phyloP scores from a whole-genome alignment of 805 yeast genomes.

The Clavispora carvajalis region DNA sequence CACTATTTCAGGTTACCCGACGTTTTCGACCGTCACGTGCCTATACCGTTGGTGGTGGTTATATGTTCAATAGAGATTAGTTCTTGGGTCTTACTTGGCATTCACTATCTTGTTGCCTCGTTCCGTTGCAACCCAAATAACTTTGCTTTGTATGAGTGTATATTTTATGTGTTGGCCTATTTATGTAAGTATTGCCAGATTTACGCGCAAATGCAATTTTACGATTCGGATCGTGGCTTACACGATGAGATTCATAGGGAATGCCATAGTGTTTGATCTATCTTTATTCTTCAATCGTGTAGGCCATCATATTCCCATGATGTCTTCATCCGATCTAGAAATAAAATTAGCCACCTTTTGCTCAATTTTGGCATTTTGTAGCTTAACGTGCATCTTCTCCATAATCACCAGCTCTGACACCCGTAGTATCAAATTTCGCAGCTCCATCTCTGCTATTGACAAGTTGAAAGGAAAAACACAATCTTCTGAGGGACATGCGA shows the following conservation, averaged over 20 bases:
- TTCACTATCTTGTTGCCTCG: no score
- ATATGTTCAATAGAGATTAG: no score
- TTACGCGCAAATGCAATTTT: no score
- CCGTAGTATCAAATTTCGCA: conserved; percentile 17
- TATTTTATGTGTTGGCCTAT: no score
- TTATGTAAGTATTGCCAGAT: no score
- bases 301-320: conserved; percentile 1
- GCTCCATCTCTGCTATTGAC: conserved; percentile 23
- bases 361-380: conserved; percentile 22
- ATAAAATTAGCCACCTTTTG: conserved; percentile 23
- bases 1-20: neutral
- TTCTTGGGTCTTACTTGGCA: no score
- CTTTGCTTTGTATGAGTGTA: no score
- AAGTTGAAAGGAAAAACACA: conserved; percentile 33
- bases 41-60: no score
- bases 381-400: conserved; percentile 20
- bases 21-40: neutral
- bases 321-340: conserved; percentile 4
- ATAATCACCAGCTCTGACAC: conserved; percentile 22
- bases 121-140: no score
- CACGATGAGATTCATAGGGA: no score
- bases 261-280: no score
- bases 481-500: conserved; percentile 23
- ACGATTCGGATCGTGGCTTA: no score
- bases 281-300: neutral